Conservation (phyloP, 1,284 basidiomycete genomes). For the Sporisorium reilianum region DNA sequence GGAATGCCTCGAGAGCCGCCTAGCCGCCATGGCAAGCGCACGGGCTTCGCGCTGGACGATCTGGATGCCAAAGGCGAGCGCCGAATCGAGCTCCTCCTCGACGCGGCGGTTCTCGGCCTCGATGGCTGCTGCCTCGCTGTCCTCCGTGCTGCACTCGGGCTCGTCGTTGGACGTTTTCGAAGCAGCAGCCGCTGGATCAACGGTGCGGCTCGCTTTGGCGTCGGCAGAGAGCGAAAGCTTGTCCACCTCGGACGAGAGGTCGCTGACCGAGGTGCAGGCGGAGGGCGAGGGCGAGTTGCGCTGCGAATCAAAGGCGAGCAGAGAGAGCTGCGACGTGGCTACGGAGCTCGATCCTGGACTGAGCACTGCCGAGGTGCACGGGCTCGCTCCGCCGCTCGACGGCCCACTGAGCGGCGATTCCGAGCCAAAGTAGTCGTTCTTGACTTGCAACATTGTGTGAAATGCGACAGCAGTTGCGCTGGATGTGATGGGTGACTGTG, state of each 20-base stretch:
- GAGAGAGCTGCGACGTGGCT: constrained; percentile 37
- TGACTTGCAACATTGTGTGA: constrained; percentile 19
- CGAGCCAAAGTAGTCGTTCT: constrained; percentile 42
- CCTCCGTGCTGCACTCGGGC: constrained; percentile 24
- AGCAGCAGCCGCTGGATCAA: neutral
- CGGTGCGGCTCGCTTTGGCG: neutral
- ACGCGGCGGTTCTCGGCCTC: constrained; percentile 38
- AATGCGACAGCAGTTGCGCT: neutral
- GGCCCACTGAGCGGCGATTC: constrained; percentile 24
- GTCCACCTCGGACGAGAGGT: constrained; percentile 32
- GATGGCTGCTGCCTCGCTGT: constrained; percentile 35
- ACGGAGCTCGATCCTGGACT: constrained; percentile 38
- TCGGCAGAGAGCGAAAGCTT: constrained; percentile 25
- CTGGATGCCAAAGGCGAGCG: constrained; percentile 38
- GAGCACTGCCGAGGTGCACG: constrained; percentile 26
- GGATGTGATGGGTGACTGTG: no score
- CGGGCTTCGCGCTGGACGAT: constrained; percentile 50
- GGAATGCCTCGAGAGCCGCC: constrained; percentile 38
- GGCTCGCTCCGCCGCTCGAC: constrained; percentile 36
- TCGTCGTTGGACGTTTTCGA: neutral
- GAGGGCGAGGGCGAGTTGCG: constrained; percentile 39
- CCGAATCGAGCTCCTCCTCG: constrained; percentile 44
- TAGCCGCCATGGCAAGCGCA: constrained; percentile 47
- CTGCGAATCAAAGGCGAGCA: constrained; percentile 28
- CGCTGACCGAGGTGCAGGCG: constrained; percentile 49